Conservation (phyloP, 2,329 filamentous ascomycete genomes). For the Trichoderma gracile region DNA sequence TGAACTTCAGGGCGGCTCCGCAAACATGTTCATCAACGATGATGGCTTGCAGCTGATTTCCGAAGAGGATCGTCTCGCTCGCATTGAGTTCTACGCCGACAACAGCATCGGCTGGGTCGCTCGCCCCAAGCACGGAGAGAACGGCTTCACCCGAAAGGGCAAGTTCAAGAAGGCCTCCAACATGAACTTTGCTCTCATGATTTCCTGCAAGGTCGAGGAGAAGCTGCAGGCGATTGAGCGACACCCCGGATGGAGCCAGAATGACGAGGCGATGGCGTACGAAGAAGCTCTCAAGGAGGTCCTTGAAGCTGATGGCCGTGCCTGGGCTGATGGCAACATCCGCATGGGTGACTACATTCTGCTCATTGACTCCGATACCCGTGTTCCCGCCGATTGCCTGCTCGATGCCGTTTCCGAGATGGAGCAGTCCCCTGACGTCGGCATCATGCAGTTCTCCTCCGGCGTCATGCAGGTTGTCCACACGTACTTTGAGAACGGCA, state of each 20-base stretch:
- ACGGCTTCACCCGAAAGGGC: conserved; percentile 62
- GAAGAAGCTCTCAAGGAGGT: conserved; percentile 64
- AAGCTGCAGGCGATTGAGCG: conserved; percentile 61
- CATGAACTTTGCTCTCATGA: conserved; percentile 70
- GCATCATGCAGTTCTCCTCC: conserved; percentile 75
- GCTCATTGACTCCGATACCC: conserved; percentile 76
- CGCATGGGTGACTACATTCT: conserved; percentile 79
- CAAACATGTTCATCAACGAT: conserved; percentile 76
- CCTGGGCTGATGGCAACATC: conserved; percentile 83
- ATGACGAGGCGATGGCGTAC: conserved; percentile 67
- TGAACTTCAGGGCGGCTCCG: conserved; percentile 74
- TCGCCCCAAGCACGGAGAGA: conserved; percentile 62
- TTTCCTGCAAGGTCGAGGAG: conserved; percentile 70
- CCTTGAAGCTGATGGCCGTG: conserved; percentile 66
- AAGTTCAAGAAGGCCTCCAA: conserved; percentile 73
- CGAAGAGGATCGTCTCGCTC: conserved; percentile 61
- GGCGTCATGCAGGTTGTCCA: conserved; percentile 78
- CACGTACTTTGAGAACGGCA: conserved; percentile 71
- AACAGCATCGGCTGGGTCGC: conserved; percentile 71
- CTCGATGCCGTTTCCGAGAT: conserved; percentile 79
- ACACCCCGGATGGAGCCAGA: conserved; percentile 63
- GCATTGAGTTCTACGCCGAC: conserved; percentile 68
- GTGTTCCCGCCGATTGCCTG: conserved; percentile 74
- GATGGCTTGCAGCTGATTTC: conserved; percentile 69
- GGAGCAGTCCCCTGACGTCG: conserved; percentile 76